Base-by-base conservation (phyloP, 306 rosid species). In the Citrullus amarus region DNA sequence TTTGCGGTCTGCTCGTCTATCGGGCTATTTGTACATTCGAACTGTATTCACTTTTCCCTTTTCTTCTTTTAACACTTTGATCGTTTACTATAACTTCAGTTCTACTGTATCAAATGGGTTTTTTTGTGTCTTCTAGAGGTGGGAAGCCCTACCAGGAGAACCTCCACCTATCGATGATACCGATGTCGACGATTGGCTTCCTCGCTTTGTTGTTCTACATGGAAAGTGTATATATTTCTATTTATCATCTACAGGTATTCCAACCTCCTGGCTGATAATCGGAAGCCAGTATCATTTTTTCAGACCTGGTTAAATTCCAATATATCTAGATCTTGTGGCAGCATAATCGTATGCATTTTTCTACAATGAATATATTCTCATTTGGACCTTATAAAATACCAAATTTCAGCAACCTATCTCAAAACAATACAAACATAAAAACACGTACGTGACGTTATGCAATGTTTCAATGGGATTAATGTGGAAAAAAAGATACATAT, bases 151-250 rank as follows among this genome's bases (percentile, higher is more conserved):
- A 62, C 97, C 96, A 5, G 97, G 96, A 77, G 97, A 95, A 86
- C 88, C 96, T 81, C 91, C 88, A 61, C 92, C 96, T 5, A 79
- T 92, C 57, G 97, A 95, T 84, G 97, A 92, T 66, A 75, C 80
- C 28, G 95, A 92, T 0, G 79, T 92, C 77, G 95, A 94, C 81
- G 97, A 92, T 77, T 92, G 97, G 98, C 88, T 90, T 83, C 96
- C 97, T 22, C 98, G 98, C 76, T 94, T 94, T 76, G 79, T 85
- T 74, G 95, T 94, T 83, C 89, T 94, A 54, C 95, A 92, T 13
- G 96, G 98, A 25, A 75, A 78, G 16, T 92, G 97, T 68, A 75
- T 94, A 61, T 94, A 79, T 87, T 83, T 92, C 81, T 94, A 88
- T 85, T 81, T 92, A 77, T 59, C 83, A 25, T 90, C 88, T 32